Evolutionary conservation across 2,329 filamentous ascomycete genomes (phyloP).

Genomic region (Chrysoporthe austroafricana): DNA sequence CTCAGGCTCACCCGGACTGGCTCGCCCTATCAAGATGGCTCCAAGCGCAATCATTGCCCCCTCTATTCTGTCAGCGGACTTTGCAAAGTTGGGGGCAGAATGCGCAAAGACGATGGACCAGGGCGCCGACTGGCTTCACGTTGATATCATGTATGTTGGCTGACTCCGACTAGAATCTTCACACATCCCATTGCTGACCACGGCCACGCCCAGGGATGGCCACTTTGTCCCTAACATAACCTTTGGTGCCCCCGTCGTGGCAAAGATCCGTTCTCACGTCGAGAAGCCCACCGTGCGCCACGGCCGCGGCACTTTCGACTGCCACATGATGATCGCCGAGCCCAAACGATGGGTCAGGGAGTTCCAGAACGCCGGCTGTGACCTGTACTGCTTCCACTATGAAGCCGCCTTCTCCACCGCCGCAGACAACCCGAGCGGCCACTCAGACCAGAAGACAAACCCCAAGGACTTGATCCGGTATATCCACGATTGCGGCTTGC

Average conservation of each 20-base stretch:
- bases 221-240: conserved; percentile 99
- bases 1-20: not conserved
- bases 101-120: conserved; percentile 84
- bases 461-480: conserved; percentile 86
- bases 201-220: conserved; percentile 71
- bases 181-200: conserved; percentile 29
- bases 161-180: not conserved
- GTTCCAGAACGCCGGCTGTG: conserved; percentile 90
- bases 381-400: conserved; percentile 99
- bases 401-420: conserved; percentile 91
- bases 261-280: conserved; percentile 88
- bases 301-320: conserved; percentile 93
- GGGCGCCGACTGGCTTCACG: conserved; percentile 90
- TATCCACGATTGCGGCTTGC: conserved; percentile 85
- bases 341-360: conserved; percentile 98
- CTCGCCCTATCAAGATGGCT: conserved; percentile 62
- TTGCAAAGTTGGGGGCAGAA: conserved; percentile 82
- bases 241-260: conserved; percentile 92
- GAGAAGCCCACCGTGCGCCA: conserved; percentile 69
- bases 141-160: conserved; percentile 75
- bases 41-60: conserved; percentile 91
- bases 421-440: conserved; percentile 75
- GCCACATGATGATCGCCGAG: conserved; percentile 99
- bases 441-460: conserved; percentile 72
- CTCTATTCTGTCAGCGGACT: conserved; percentile 97